Evolutionary conservation across 768 basidiomycete genomes (phyloP).

Genomic region (Paxillus ammoniavirescens): DNA sequence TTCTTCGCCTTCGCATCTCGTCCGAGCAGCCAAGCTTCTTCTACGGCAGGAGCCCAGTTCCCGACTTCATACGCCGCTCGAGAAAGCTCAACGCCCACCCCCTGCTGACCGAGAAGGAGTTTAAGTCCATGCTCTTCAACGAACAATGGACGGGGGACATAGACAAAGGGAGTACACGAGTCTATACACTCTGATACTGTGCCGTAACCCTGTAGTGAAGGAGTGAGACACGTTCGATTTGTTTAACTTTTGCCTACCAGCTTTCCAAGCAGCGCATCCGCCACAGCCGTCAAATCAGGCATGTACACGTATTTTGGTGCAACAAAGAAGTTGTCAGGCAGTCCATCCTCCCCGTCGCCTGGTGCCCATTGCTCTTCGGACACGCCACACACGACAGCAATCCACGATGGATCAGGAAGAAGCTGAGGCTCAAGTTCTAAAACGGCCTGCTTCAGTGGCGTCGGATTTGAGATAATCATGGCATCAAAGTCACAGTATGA

Average conservation of each 20-base stretch:
- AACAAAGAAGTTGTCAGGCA: conserved; percentile 73
- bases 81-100: conserved; percentile 67
- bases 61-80: conserved; percentile 68
- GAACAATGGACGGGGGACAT: conserved; percentile 76
- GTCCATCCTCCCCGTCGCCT: conserved; percentile 25
- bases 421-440: conserved; percentile 35
- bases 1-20: conserved; percentile 45
- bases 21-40: conserved; percentile 57
- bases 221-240: background rate
- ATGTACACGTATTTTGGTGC: conserved; percentile 79
- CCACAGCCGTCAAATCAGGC: conserved; percentile 74
- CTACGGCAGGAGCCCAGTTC: conserved; percentile 62
- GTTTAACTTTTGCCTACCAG: conserved; percentile 42
- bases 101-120: conserved; percentile 58
- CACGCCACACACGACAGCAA: conserved; percentile 77
- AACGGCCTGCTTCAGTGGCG: conserved; percentile 6
- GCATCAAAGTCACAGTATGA: background rate
- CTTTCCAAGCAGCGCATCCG: conserved; percentile 77
- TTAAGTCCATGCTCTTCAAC: conserved; percentile 79
- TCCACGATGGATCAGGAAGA: conserved; percentile 70
- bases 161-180: conserved; percentile 74
- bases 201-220: conserved; percentile 62
- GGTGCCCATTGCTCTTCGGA: conserved; percentile 52
- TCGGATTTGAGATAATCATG: background rate
- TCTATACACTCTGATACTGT: conserved; percentile 81